phyloP scores from a whole-genome alignment of 1,284 basidiomycete species.

The Pascua guehoae region DNA sequence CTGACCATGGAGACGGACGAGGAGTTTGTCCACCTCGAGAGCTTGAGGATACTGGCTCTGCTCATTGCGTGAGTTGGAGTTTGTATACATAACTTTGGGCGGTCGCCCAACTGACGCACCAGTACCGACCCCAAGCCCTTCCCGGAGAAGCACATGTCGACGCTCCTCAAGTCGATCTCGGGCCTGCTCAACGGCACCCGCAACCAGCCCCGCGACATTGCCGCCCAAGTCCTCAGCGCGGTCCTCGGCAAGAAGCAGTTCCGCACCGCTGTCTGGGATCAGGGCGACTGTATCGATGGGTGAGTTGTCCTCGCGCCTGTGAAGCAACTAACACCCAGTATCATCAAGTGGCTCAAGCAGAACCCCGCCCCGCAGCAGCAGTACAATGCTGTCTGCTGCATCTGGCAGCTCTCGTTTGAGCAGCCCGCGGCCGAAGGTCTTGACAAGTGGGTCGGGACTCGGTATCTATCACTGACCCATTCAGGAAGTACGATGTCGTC shows the following conservation, averaged over 20 bases:
- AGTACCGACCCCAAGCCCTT: slow-evolving; percentile 51
- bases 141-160: slow-evolving; percentile 58
- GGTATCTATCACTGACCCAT: not conserved
- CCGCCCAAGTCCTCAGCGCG: slow-evolving; percentile 83
- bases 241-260: slow-evolving; percentile 76
- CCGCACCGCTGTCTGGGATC: slow-evolving; percentile 56
- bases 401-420: slow-evolving; percentile 94
- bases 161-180: slow-evolving; percentile 65
- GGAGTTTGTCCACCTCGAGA: slow-evolving; percentile 88
- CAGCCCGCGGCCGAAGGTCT: slow-evolving; percentile 76
- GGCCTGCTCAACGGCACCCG: slow-evolving; percentile 58
- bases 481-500: slow-evolving; percentile 81
- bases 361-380: slow-evolving; percentile 78
- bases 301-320: too few relatives aligned
- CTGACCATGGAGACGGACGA: slow-evolving; percentile 71
- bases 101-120: not conserved
- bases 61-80: slow-evolving; percentile 67
- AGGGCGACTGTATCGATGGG: slow-evolving; percentile 47
- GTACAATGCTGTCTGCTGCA: slow-evolving; percentile 86
- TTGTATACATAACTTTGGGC: not conserved
- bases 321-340: slow-evolving; percentile 51
- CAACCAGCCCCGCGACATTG: slow-evolving; percentile 70
- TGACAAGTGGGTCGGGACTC: slow-evolving; percentile 58
- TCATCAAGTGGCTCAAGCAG: slow-evolving; percentile 71
- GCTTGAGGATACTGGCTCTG: slow-evolving; percentile 80